Percentiles rank a stretch among this genome's conserved stretches.
Evolutionary conservation across 2,329 filamentous ascomycete genomes (phyloP).

Genomic region (Fusarium beomiforme): DNA sequence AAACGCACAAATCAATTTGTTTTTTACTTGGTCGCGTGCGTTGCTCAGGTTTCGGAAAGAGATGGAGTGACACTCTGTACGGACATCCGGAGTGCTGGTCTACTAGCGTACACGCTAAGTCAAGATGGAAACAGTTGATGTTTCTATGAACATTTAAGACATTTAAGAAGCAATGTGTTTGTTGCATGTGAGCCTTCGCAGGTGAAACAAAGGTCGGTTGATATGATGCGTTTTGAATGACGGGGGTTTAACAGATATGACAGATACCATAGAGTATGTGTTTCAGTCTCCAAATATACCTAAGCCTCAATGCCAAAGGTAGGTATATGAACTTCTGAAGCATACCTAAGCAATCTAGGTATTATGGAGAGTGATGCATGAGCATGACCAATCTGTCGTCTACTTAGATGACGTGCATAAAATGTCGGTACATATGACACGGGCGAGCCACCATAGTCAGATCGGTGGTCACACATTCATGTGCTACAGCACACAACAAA

Average conservation of each 20-base stretch:
- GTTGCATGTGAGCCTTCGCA: not conserved
- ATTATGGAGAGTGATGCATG: not conserved
- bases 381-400: not conserved
- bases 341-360: not conserved
- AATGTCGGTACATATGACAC: not conserved
- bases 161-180: not conserved
- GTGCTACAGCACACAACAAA: constrained; percentile 2
- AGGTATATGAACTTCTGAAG: not conserved
- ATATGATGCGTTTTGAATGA: not conserved
- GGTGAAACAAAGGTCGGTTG: constrained; percentile 2
- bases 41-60: constrained; percentile 12
- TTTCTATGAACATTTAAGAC: not conserved
- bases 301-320: not conserved
- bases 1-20: not conserved
- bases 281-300: not conserved
- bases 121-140: not conserved
- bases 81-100: constrained; percentile 18
- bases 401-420: not conserved
- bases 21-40: constrained; percentile 30
- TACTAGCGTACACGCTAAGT: constrained; percentile 11
- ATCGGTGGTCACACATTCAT: not conserved
- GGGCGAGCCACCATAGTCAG: not conserved
- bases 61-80: not conserved
- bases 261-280: not conserved
- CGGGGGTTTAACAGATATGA: not conserved